Evolutionary conservation across 371 early-diverging fungal genomes (phyloP), one percentile per base, ranked within the genome.

Genomic region (Mucor irregularis): DNA sequence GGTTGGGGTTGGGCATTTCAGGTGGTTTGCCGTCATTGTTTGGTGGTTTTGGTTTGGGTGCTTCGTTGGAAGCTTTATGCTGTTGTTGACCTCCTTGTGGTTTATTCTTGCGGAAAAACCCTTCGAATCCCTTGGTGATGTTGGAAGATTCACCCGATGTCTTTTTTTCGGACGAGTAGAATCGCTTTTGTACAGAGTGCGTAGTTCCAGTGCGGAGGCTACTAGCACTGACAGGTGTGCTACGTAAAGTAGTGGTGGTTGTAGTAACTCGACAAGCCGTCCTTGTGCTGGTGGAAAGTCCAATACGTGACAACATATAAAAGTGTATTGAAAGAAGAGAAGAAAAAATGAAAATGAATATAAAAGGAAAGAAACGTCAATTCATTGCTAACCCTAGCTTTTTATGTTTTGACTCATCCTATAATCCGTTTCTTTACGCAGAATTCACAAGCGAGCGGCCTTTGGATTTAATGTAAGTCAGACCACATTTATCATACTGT

Each of bases 1-100:
- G 70, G 49, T 78, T 84, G 44, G 71, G 38, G 22, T 71, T 82
- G 62, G 81, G 69, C 39, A 68, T 54, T 34, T 69, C 70, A 3
- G 67, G 73, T 33, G 66, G 62, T 34, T 45, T 52, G 28, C 26
- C 13, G 19, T 39, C 38, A 26, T 39, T 39, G 39, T 42, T 25
- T 21, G 49, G 34, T 25, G n/a, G n/a, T 33, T 26, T n/a, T n/a
- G n/a, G n/a, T 52, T 56, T 9, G 43, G 37, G 14, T 49, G 28
- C 26, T 50, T 62, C 24, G 55, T 33, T 16, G 24, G 1, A 21
- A 39, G 17, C 13, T 37, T 38, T 39, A 17, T 5, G 26, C 5
- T 22, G 40, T 21, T 53, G 43, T 31, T 71, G 26, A 38, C 34
- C 51, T 26, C 38, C 49, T 39, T 40, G 61, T 61, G 24, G 54